Conservation (phyloP, 2,329 filamentous ascomycete genomes). For the Exutisphaerella laricina region DNA sequence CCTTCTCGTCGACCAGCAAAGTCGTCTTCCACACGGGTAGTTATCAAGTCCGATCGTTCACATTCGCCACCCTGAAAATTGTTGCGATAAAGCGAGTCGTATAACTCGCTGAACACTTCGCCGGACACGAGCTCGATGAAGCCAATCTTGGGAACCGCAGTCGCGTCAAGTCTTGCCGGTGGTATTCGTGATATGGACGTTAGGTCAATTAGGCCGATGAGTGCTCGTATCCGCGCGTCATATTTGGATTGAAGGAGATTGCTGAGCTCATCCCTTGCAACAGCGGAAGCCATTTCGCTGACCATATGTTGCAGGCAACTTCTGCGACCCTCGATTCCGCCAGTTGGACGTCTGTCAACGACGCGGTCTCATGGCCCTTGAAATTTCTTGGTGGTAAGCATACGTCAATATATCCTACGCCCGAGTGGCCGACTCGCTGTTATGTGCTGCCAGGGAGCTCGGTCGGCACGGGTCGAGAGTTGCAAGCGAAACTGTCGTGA, state of each 20-base stretch:
- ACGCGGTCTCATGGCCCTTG: no score
- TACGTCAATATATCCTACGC: no score
- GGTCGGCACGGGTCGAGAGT: no score
- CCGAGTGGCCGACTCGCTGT: no score
- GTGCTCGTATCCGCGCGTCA: conserved; percentile 6
- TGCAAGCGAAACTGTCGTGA: no score
- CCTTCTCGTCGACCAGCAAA: conserved; percentile 10
- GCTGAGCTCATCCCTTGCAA: conserved; percentile 3
- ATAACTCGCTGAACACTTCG: conserved; percentile 10
- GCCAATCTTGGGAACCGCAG: conserved; percentile 17
- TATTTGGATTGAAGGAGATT: conserved; percentile 8
- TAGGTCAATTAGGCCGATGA: conserved; percentile 10
- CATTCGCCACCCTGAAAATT: conserved; percentile 20
- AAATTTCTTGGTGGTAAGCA: no score
- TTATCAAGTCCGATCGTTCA: conserved; percentile 19
- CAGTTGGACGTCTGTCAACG: no score
- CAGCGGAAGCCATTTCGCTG: no score
- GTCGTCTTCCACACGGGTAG: conserved; percentile 15
- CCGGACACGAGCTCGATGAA: conserved; percentile 20
- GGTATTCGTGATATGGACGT: conserved; percentile 13
- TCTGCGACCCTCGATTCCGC: no score
- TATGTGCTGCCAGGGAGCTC: no score
- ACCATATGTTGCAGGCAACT: no score
- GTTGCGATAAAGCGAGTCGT: conserved; percentile 16
- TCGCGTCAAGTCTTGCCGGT: conserved; percentile 8